A percentile compares a stretch with the other conserved stretches of the same genome.
phyloP scores from a whole-genome alignment of 2,329 filamentous ascomycete genomes.

The Exophiala xenobiotica region DNA sequence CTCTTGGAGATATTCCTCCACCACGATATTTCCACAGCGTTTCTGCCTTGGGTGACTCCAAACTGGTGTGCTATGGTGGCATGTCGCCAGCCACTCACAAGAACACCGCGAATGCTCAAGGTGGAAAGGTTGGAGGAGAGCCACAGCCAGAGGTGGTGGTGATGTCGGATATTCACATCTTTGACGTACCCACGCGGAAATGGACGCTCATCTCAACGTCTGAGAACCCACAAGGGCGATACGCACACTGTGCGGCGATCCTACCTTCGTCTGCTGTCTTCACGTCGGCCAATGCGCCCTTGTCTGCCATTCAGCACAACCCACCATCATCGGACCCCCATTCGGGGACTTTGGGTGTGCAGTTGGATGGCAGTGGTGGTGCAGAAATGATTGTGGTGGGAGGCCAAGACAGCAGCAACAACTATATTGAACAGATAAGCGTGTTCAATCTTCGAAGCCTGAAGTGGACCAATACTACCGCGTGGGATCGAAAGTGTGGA shows the following conservation, averaged over 20 bases:
- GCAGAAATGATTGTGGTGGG: conserved; percentile 97
- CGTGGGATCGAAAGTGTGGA: conserved; percentile 86
- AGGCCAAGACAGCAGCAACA: conserved; percentile 94
- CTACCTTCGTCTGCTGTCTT: conserved; percentile 85
- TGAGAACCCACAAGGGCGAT: conserved; percentile 86
- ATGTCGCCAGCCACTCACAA: conserved; percentile 72
- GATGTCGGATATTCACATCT: conserved; percentile 98
- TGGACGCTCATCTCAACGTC: conserved; percentile 79
- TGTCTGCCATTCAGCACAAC: conserved; percentile 88
- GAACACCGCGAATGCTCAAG: conserved; percentile 40
- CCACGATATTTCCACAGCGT: conserved; percentile 97
- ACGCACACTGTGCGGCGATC: conserved; percentile 94
- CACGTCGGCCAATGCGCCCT: conserved; percentile 75
- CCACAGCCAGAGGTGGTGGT: conserved; percentile 84
- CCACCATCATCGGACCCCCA: conserved; percentile 79
- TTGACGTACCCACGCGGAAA: conserved; percentile 74
- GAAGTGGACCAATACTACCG: conserved; percentile 90
- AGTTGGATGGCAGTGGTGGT: conserved; percentile 85
- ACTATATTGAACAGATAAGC: conserved; percentile 98
- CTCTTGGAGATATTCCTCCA: conserved; percentile 79
- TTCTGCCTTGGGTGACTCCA: conserved; percentile 88
- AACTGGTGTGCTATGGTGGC: conserved; percentile 95
- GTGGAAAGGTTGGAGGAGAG: conserved; percentile 53
- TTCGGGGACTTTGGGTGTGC: conserved; percentile 81
- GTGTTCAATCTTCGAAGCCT: conserved; percentile 94